Evolutionary conservation across 805 yeast genomes (phyloP).

Genomic region (Monosporozyma solicola): DNA sequence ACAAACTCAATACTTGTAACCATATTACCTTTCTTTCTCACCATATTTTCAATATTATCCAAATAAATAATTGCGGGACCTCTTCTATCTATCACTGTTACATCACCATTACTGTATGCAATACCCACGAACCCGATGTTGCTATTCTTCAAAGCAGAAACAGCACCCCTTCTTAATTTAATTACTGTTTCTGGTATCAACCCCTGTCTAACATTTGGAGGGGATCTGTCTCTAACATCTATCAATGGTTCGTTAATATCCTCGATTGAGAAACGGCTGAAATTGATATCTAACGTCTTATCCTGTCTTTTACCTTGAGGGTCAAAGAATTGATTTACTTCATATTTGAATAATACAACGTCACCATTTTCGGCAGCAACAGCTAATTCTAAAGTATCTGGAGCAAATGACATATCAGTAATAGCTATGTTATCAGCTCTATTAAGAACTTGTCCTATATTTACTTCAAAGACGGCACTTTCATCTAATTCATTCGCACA

Average conservation of each 20-base stretch:
- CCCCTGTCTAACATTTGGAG: slow-evolving; percentile 44
- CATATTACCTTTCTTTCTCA: slow-evolving; percentile 20
- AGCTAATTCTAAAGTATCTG: slow-evolving; percentile 66
- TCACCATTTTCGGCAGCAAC: slow-evolving; percentile 63
- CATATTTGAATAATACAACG: slow-evolving; percentile 66
- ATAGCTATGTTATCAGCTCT: slow-evolving; percentile 41
- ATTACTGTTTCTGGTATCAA: slow-evolving; percentile 48
- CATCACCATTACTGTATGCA: slow-evolving; percentile 67
- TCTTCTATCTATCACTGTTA: slow-evolving; percentile 69
- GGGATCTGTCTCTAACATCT: slow-evolving; percentile 48
- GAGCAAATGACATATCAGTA: slow-evolving; percentile 59
- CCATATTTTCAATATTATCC: slow-evolving; percentile 25
- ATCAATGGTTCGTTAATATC: slow-evolving; percentile 23
- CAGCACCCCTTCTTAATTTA: slow-evolving; percentile 38
- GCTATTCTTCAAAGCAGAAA: slow-evolving; percentile 58
- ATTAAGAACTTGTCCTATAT: slow-evolving; percentile 42
- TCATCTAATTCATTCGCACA: slow-evolving; percentile 64
- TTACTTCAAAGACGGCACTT: slow-evolving; percentile 49
- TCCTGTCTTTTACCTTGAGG: slow-evolving; percentile 18
- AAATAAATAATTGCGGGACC: slow-evolving; percentile 62
- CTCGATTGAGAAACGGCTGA: slow-evolving; percentile 21
- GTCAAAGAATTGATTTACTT: slow-evolving; percentile 39
- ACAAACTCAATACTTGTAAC: slow-evolving; percentile 66
- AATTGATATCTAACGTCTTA: slow-evolving; percentile 14
- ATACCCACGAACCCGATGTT: slow-evolving; percentile 77